Percentiles rank a stretch among this genome's conserved stretches.
Conservation (phyloP, 2,329 filamentous ascomycete genomes). For the Aspergillus alliaceus region DNA sequence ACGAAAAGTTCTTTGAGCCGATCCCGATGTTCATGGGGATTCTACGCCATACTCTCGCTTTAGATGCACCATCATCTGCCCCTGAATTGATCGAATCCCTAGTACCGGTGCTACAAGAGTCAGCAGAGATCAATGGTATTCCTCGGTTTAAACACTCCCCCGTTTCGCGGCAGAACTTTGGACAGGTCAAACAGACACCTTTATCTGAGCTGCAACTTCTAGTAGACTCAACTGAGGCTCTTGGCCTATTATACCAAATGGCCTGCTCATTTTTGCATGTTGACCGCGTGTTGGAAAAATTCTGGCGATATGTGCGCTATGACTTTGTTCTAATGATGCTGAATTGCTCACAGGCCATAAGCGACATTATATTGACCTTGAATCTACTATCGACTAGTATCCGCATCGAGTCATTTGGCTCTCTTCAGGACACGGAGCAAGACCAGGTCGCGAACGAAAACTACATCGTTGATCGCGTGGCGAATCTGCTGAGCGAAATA, state of each 20-base stretch:
- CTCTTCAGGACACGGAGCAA: constrained; percentile 45
- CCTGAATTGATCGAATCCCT: constrained; percentile 39
- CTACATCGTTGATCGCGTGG: constrained; percentile 57
- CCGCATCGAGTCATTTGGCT: constrained; percentile 54
- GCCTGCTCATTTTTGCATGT: constrained; percentile 48
- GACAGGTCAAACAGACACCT: constrained; percentile 41
- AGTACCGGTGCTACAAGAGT: constrained; percentile 41
- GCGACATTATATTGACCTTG: constrained; percentile 56
- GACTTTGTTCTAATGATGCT: constrained; percentile 61
- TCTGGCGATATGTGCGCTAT: constrained; percentile 59
- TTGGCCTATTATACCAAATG: constrained; percentile 56
- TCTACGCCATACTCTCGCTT: constrained; percentile 39
- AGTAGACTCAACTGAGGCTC: constrained; percentile 55
- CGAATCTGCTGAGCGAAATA: constrained; percentile 57
- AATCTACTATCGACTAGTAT: constrained; percentile 58
- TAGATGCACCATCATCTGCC: constrained; percentile 38
- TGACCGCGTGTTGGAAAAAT: constrained; percentile 43
- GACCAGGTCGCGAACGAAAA: constrained; percentile 44
- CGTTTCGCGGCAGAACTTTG: constrained; percentile 40
- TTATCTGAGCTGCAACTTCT: constrained; percentile 45
- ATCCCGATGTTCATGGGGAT: constrained; percentile 44
- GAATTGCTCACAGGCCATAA: constrained; percentile 56
- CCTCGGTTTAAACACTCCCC: constrained; percentile 50
- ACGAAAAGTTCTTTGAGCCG: constrained; percentile 52
- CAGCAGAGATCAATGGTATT: constrained; percentile 56